Evolutionary conservation across 768 basidiomycete genomes (phyloP).

Genomic region (Coprinopsis marcescibilis): DNA sequence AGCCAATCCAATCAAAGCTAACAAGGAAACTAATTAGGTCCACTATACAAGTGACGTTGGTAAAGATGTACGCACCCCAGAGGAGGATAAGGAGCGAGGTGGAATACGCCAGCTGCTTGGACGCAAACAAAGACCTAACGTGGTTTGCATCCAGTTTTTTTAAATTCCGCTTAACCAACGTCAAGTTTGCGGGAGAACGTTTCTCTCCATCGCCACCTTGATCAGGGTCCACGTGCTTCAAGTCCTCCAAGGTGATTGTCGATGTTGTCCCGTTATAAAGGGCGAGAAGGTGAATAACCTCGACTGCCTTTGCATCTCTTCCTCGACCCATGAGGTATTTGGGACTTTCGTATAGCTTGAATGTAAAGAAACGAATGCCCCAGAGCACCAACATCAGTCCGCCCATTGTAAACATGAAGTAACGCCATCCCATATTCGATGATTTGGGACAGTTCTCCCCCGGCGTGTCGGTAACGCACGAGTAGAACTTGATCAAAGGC

Average conservation of each 20-base stretch:
- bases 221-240: constrained; percentile 22
- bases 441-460: constrained; percentile 34
- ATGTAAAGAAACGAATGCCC: constrained; percentile 43
- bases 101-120: constrained; percentile 57
- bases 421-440: constrained; percentile 70
- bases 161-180: constrained; percentile 28
- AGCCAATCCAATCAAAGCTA: constrained; percentile 72
- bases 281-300: constrained; percentile 57
- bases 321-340: constrained; percentile 74
- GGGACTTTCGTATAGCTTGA: constrained; percentile 67
- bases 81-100: constrained; percentile 57
- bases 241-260: constrained; percentile 44
- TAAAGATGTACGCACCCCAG: constrained; percentile 27
- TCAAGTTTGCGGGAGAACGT: not conserved
- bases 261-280: constrained; percentile 49
- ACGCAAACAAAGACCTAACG: constrained; percentile 57
- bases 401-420: constrained; percentile 68
- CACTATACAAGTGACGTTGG: not conserved
- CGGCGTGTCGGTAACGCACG: constrained; percentile 38
- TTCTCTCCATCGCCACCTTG: not conserved
- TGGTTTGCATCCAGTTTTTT: constrained; percentile 30
- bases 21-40: not conserved
- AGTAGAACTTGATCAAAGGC: constrained; percentile 65
- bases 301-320: constrained; percentile 54
- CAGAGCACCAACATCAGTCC: constrained; percentile 63